Evolutionary conservation across 2,329 filamentous ascomycete genomes (phyloP).

Genomic region (Colletotrichum scovillei): DNA sequence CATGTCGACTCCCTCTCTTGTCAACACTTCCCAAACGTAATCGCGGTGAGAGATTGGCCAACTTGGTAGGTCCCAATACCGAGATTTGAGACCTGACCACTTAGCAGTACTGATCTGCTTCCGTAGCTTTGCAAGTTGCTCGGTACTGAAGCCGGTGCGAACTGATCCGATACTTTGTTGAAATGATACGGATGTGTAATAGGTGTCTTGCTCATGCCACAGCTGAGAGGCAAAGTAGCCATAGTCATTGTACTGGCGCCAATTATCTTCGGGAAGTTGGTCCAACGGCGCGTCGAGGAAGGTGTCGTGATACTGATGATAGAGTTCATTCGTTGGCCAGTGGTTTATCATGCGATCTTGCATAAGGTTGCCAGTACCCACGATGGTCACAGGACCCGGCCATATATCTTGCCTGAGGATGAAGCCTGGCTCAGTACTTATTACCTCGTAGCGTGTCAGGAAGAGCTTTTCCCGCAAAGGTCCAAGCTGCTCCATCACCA

Average conservation of each 20-base stretch:
- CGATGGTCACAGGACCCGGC: conserved; percentile 70
- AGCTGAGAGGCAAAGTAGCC: too few species aligned
- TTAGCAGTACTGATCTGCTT: conserved; percentile 62
- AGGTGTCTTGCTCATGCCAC: conserved; percentile 47
- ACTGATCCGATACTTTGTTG: conserved; percentile 62
- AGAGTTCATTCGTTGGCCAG: conserved; percentile 59
- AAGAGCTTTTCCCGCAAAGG: conserved; percentile 68
- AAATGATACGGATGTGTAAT: conserved; percentile 73
- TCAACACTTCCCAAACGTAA: conserved; percentile 64
- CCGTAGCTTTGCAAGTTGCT: conserved; percentile 55
- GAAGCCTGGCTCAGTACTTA: conserved; percentile 45
- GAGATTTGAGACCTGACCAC: conserved; percentile 60
- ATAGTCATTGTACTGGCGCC: neutral
- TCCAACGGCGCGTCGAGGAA: conserved; percentile 75
- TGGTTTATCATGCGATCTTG: conserved; percentile 48
- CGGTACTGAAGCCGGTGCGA: conserved; percentile 54
- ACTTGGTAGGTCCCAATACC: conserved; percentile 70
- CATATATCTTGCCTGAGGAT: neutral
- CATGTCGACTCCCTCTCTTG: conserved; percentile 66
- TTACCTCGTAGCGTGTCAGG: conserved; percentile 59
- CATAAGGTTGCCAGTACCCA: conserved; percentile 71
- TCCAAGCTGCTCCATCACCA: conserved; percentile 57
- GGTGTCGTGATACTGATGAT: conserved; percentile 66
- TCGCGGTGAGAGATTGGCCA: conserved; percentile 67
- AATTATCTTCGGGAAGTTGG: conserved; percentile 40